Base-by-base conservation (phyloP, 495 filamentous ascomycete genomes). In the Penicillium argentinense region DNA sequence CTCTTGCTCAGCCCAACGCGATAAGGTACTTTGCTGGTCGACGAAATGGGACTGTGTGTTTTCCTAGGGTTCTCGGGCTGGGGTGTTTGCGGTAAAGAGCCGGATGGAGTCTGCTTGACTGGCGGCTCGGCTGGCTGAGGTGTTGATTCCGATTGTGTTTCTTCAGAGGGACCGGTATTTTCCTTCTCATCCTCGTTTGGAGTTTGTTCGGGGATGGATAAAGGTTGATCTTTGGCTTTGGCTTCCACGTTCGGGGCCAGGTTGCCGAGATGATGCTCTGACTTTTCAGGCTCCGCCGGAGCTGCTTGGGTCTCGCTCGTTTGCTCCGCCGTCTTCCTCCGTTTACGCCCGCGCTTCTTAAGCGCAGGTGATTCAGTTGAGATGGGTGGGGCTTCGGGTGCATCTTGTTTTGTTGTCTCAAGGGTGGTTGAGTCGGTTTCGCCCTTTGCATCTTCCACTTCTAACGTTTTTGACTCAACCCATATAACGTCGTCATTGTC, bases 1-100 rank as follows among this genome's bases (percentile, higher is more conserved):
- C 77, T 62, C 43, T 79, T 83, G 64, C 84, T 88, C 28, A 89
- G 59, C 3, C 86, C 86, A 24, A 89, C 84, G 3, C 85, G 71
- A 37, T 81, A 83, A 1, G 76, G 68, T 5, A 82, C 78, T 43
- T 80, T 83, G 32, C 72, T 67, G 19, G 74, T 78, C 24, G 64
- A 74, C 2, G 63, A 58, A 18, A 83, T 68, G 1, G 82, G 79
- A 36, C 71, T 78, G 36, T 76, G 73, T 44, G 70, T 71, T 23
- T 65, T 69, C 11, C 34, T 28, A 1, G 47, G 26, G 8, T 45
- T 56, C 7, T n/a, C 42, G 23, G 52, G 27, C 49, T 43, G 39
- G 2, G 54, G 54, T n/a, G 60, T 67, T 53, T 59, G 52, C 18
- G 49, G 48, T 2, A 28, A 32, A 7, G 39, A 6, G 2, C 45